Percentiles rank a stretch among this genome's conserved stretches.
Conservation (phyloP, 2,329 filamentous ascomycete species). For the Blastomyces emzantsi region DNA sequence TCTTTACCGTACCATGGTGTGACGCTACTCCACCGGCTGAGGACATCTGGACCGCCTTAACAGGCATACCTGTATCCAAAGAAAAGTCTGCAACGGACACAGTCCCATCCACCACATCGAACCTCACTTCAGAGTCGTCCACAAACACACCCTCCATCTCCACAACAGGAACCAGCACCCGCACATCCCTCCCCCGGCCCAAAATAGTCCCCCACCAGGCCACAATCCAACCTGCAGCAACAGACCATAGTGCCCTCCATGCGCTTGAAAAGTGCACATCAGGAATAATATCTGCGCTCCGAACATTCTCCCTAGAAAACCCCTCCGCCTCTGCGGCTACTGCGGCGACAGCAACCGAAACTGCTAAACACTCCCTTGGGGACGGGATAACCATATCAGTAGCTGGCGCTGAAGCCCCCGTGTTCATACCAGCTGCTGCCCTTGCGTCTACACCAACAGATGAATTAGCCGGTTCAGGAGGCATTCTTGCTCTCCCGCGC, state of each 20-base stretch:
- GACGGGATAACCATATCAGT: constrained; percentile 30
- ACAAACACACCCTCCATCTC: constrained; percentile 11
- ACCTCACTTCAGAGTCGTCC: constrained; percentile 13
- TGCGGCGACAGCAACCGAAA: background rate
- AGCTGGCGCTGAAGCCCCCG: constrained; percentile 22
- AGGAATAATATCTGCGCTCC: constrained; percentile 34
- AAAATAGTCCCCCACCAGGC: constrained; percentile 31
- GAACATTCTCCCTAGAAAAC: constrained; percentile 31
- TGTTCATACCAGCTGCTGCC: constrained; percentile 34
- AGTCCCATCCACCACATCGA: constrained; percentile 15
- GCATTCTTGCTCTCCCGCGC: constrained; percentile 33
- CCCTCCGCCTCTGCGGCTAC: constrained; percentile 30
- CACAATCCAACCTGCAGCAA: constrained; percentile 34
- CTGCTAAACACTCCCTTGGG: background rate
- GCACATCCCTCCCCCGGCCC: constrained; percentile 16
- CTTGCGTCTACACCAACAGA: constrained; percentile 33
- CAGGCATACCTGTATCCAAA: constrained; percentile 30
- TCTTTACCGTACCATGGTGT: constrained; percentile 52
- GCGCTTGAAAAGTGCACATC: constrained; percentile 37
- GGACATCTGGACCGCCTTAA: constrained; percentile 52
- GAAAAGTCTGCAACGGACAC: constrained; percentile 12
- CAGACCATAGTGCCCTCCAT: constrained; percentile 35
- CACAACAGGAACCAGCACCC: constrained; percentile 6
- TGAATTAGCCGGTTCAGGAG: constrained; percentile 35
- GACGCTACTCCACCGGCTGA: constrained; percentile 49